These are phyloP conservation scores for Emmonsiellopsis sp. DNA, from an alignment of 2,329 filamentous ascomycete species.

Conservation along the genomic window DNA sequence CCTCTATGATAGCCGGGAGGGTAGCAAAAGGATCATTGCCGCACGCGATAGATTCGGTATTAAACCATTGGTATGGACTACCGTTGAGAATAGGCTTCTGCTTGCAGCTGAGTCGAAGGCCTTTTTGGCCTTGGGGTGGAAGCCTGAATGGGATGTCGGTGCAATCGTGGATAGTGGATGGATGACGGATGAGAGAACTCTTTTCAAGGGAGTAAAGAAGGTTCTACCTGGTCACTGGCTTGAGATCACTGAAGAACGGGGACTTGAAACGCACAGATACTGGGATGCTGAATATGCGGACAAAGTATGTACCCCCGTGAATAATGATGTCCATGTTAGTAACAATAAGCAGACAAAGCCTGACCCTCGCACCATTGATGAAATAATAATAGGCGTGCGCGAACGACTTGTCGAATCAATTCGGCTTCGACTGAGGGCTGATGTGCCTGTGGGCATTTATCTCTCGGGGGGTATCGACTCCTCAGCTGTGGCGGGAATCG, in stretches of 20 bases:
- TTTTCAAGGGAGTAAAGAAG: conserved; percentile 42
- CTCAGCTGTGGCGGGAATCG: conserved; percentile 48
- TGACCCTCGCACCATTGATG: conserved; percentile 39
- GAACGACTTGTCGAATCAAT: conserved; percentile 43
- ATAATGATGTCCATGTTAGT: neutral
- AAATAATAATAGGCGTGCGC: conserved; percentile 43
- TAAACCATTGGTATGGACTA: conserved; percentile 47
- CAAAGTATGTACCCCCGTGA: conserved; percentile 31
- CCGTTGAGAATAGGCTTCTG: conserved; percentile 31
- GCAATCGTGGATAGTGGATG: conserved; percentile 36
- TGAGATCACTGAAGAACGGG: neutral
- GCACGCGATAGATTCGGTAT: conserved; percentile 48
- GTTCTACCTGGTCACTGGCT: conserved; percentile 5
- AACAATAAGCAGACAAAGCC: conserved; percentile 3
- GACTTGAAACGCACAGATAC: conserved; percentile 32
- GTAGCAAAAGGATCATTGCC: conserved; percentile 33
- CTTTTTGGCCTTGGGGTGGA: conserved; percentile 42
- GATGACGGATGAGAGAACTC: conserved; percentile 36
- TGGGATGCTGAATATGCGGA: conserved; percentile 46
- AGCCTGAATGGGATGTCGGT: conserved; percentile 44
- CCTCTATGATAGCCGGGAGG: conserved; percentile 38
- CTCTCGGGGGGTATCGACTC: conserved; percentile 51
- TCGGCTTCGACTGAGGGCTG: conserved; percentile 44
- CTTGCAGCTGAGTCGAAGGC: conserved; percentile 47
- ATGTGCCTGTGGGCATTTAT: conserved; percentile 50